Conservation (phyloP, 2,329 filamentous ascomycete genomes). For the Whalleya microplaca region DNA sequence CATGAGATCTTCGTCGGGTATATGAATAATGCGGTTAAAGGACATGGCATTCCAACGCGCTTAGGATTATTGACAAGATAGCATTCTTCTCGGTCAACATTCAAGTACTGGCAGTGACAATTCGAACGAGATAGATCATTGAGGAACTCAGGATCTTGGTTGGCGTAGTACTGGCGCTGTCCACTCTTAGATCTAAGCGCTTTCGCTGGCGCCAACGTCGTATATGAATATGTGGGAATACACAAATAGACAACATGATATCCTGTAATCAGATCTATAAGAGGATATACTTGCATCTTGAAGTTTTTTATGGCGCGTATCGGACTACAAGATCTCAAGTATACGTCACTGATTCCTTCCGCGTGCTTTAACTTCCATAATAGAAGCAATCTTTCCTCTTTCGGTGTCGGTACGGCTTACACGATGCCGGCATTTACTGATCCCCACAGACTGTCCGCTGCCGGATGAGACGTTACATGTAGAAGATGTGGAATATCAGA, state of each 20-base stretch:
- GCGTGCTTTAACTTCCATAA: background rate
- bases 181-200: background rate
- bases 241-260: background rate
- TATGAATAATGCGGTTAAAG: background rate
- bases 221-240: background rate
- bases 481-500: background rate
- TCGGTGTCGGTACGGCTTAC: background rate
- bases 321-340: background rate
- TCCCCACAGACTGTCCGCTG: background rate
- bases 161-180: background rate
- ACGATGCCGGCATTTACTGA: background rate
- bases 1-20: background rate
- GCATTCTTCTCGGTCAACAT: too few relatives aligned
- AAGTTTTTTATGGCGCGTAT: background rate
- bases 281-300: too few relatives aligned
- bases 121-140: background rate
- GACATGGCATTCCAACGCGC: too few relatives aligned
- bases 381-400: background rate
- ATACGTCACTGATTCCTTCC: background rate
- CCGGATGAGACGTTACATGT: background rate
- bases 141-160: background rate
- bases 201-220: background rate
- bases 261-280: background rate
- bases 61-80: too few relatives aligned
- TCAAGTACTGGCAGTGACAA: too few relatives aligned